Base-by-base conservation (phyloP, 805 yeast genomes). In the Metschnikowia kunwiensis region DNA sequence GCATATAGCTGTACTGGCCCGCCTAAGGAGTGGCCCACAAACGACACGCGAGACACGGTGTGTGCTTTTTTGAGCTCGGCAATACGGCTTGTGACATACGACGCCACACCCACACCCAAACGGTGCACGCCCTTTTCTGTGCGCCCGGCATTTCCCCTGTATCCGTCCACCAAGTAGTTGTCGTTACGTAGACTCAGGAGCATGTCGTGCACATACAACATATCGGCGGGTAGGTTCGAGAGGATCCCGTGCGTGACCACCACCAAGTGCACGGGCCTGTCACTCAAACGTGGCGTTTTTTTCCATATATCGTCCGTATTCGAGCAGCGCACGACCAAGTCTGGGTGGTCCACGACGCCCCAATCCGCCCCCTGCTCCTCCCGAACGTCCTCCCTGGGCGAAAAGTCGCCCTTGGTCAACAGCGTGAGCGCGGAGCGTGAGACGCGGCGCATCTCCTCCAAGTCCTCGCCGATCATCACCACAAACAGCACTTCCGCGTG, bases 181-280 rank as follows among this genome's bases (percentile, higher is more conserved):
- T 64, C 70, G 14, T 38, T 15, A 9, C 47, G 34, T 4, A 57
- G 49, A 18, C 33, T 42, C 11, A 40, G 26, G 12, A 68, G 40
- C 10, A 57, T 26, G 29, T 68, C 73, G 27, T 63, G 63, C 14
- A 68, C 24, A 30, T 61, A 67, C 20, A 68, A 50, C 72, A 68
- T 66, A 45, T 68, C 74, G 1, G 72, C 73, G 0, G 71, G 61
- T 25, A 66, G 46, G 46, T 68, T 68, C 14, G 70, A 63, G 40
- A 67, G 64, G 1, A 68, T 48, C 7, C 74, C 74, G 47, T 68
- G 74, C 3, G 73, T 68, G n/a, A 68, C 32, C 5, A 67, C 57
- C 11, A 68, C 56, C 30, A 68, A 50, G 43, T 68, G 74, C 1
- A 65, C 54, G 0, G 73, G 72, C 24, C 47, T 42, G 6, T 40